Conservation (phyloP, 257 asterid genomes). For the Fraxinus cuspidata region DNA sequence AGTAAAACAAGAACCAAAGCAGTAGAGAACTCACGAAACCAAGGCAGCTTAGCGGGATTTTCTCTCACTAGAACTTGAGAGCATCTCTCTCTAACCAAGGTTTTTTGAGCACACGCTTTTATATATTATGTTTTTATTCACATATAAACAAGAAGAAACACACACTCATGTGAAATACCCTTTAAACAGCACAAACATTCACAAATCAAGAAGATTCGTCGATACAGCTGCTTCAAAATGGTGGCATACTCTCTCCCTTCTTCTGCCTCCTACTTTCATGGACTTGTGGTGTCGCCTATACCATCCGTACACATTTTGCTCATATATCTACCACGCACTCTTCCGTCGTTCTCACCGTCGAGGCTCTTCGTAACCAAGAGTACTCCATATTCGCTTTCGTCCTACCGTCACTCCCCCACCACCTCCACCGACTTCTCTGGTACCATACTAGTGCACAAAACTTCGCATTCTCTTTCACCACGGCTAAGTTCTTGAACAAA, state of each 20-base stretch:
- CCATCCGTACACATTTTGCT: conserved; percentile 26
- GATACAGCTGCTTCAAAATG: conserved; percentile 29
- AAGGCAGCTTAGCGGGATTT: no score
- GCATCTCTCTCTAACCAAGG: no score
- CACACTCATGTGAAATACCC: background rate
- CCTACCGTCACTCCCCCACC: conserved; percentile 42
- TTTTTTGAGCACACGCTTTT: no score
- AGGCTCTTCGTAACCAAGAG: conserved; percentile 56
- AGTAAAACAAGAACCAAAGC: no score
- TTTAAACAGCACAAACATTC: background rate
- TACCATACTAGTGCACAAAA: conserved; percentile 61
- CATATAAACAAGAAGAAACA: background rate
- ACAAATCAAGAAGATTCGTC: conserved; percentile 23
- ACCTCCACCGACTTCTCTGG: conserved; percentile 54
- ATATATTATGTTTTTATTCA: no score
- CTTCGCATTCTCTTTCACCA: conserved; percentile 56
- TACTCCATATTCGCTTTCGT: conserved; percentile 59
- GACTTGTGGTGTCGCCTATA: conserved; percentile 31
- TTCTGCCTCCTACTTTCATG: conserved; percentile 46
- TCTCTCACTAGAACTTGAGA: no score
- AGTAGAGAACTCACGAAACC: no score
- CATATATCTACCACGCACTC: conserved; percentile 22
- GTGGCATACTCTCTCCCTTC: conserved; percentile 32
- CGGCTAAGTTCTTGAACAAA: conserved; percentile 40
- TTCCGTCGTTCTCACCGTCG: conserved; percentile 51